Percentiles rank a stretch among this genome's conserved stretches.
phyloP scores from a whole-genome alignment of 805 yeast species.

The Blastobotrys americana region DNA sequence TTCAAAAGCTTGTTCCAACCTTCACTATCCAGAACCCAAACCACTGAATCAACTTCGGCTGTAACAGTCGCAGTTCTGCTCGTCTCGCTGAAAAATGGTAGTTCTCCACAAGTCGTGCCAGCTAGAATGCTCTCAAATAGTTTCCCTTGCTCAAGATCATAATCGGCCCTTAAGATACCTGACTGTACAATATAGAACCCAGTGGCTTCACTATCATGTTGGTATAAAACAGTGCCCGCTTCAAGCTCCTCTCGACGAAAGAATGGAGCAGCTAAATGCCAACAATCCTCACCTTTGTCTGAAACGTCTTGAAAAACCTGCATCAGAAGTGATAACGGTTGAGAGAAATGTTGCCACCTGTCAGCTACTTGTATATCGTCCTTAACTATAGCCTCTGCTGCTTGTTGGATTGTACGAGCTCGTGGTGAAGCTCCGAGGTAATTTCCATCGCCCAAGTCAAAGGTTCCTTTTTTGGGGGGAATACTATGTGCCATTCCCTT shows the following conservation, averaged over 20 bases:
- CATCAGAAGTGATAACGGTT: slow-evolving; percentile 59
- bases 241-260: slow-evolving; percentile 46
- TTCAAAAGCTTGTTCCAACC: slow-evolving; percentile 40
- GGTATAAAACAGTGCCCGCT: slow-evolving; percentile 40
- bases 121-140: slow-evolving; percentile 53
- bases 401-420: slow-evolving; percentile 23
- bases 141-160: slow-evolving; percentile 41
- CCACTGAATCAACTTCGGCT: slow-evolving; percentile 53
- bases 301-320: slow-evolving; percentile 59
- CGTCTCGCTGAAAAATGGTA: slow-evolving; percentile 33
- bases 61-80: slow-evolving; percentile 42
- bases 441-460: neutral
- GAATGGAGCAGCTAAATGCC: slow-evolving; percentile 55
- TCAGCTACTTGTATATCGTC: slow-evolving; percentile 26
- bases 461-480: slow-evolving; percentile 2
- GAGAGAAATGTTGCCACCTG: slow-evolving; percentile 34
- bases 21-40: slow-evolving; percentile 58
- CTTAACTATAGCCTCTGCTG: slow-evolving; percentile 28
- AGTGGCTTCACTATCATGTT: slow-evolving; percentile 40
- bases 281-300: slow-evolving; percentile 43
- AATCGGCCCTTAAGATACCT: slow-evolving; percentile 47
- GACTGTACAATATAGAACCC: slow-evolving; percentile 56
- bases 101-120: slow-evolving; percentile 68
- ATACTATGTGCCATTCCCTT: slow-evolving; percentile 1
- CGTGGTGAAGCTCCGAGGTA: slow-evolving; percentile 26